Base-by-base conservation (phyloP, 306 rosid genomes). In the Lithocarpus polystachyus region DNA sequence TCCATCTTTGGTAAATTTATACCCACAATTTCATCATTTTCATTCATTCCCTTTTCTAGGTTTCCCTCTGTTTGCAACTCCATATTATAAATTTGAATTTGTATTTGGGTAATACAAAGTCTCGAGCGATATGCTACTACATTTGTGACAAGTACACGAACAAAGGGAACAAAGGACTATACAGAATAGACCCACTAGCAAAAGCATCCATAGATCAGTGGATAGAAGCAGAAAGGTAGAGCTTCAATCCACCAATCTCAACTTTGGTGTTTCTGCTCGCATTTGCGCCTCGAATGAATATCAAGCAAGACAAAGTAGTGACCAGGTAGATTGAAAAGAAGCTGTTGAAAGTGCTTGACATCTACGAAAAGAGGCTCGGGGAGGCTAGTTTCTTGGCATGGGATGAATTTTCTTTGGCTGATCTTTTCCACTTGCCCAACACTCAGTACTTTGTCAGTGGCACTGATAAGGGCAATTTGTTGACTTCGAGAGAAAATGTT, bases 361-460 rank as follows among this genome's bases (percentile, higher is more conserved):
- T 89, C 15, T 94, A 92, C 71, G 94, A 94, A 2, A 69, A 40
- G 75, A 88, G 91, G 84, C 91, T 90, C 1, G 87, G 56, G 8
- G 92, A 89, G 65, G 84, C 78, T 13, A 89, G 74, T 22, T 92
- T 85, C 91, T 77, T 94, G 87, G 94, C 92, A n/a, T 0, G 96
- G 0, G 92, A 94, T n/a, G 84, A 92, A 4, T 94, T 94, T 83
- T 86, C 97, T 13, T 86, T 94, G 29, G 96, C 97, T 0, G 98
- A 94, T 37, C 98, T 92, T 68, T 94, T 94, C 0, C 98, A 94
- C 80, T 87, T 94, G 87, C 97, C 98, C 10, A 94, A 94, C 79
- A 45, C 86, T 0, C 90, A 92, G 3, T 92, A 89, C 77, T 57
- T 92, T 81, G 53, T 86, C 17, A 53, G 76, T 57, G 75, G 69